phyloP scores from a whole-genome alignment of 345 rosid species.

The Citrus australasica region DNA sequence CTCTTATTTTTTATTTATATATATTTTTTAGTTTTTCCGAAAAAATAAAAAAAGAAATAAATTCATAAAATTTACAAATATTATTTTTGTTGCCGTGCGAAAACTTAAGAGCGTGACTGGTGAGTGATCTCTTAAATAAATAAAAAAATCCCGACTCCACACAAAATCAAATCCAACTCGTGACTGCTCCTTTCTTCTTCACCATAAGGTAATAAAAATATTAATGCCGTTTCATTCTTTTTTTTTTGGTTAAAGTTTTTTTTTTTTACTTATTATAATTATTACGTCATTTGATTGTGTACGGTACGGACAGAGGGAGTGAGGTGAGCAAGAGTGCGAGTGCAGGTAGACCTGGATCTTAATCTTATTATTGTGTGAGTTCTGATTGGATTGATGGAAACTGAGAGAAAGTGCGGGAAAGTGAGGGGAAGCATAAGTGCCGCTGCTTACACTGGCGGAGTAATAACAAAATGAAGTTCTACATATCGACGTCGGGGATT shows the following conservation, averaged over 20 bases:
- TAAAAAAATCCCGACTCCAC: background rate
- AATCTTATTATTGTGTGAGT: background rate
- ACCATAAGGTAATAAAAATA: background rate
- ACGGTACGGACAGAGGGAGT: constrained; percentile 3
- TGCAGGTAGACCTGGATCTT: constrained; percentile 8
- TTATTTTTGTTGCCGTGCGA: background rate
- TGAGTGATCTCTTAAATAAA: constrained; percentile 8
- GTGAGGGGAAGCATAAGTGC: background rate
- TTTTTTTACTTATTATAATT: background rate
- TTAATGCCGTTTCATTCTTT: background rate
- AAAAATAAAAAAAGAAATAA: background rate
- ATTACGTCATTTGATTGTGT: background rate
- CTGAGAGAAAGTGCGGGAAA: constrained; percentile 19
- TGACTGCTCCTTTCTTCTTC: background rate
- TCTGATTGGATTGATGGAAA: constrained; percentile 32
- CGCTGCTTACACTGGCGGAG: background rate
- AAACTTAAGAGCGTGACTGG: background rate
- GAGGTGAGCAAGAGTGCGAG: background rate
- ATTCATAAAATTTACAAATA: background rate
- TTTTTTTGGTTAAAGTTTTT: background rate
- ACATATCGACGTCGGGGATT: constrained; percentile 64
- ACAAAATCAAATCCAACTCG: constrained; percentile 1
- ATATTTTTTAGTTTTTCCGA: too few relatives aligned
- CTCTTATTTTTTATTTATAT: background rate
- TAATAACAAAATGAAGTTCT: constrained; percentile 49